These are phyloP conservation scores for Dictyostelium citrinum DNA, from an alignment of 78 protist genomes.

Conservation along the genomic window DNA sequence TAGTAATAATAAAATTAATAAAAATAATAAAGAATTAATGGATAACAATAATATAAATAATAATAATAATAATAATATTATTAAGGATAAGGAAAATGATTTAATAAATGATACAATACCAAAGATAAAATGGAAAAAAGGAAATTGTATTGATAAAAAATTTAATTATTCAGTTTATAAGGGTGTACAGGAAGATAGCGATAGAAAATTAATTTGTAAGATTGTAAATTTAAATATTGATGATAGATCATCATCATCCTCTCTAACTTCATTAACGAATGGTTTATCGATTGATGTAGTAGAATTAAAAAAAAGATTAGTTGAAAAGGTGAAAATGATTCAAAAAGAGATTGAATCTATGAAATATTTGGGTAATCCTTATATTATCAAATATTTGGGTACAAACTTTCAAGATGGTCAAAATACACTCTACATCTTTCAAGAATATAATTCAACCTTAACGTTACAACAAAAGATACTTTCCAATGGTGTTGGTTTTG, in stretches of 20 bases:
- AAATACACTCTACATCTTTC: slow-evolving; percentile 20
- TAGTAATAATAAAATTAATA: not conserved
- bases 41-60: not conserved
- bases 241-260: not conserved
- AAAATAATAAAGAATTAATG: not conserved
- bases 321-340: not conserved
- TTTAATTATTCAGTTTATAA: not conserved
- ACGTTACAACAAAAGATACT: not conserved
- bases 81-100: not conserved
- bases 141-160: not conserved
- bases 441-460: not conserved
- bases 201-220: not conserved
- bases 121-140: slow-evolving; percentile 48
- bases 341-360: slow-evolving; percentile 47
- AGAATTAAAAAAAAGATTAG: not conserved
- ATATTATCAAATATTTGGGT: slow-evolving; percentile 14
- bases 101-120: not conserved
- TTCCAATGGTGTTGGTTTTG: not conserved
- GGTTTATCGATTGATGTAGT: not conserved
- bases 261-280: not conserved
- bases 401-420: not conserved
- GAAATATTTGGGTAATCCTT: slow-evolving; percentile 37
- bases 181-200: slow-evolving; percentile 1
- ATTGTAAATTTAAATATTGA: not conserved
- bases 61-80: not conserved